phyloP scores from a whole-genome alignment of 2,329 filamentous ascomycete species.

The Xylaria sp. region DNA sequence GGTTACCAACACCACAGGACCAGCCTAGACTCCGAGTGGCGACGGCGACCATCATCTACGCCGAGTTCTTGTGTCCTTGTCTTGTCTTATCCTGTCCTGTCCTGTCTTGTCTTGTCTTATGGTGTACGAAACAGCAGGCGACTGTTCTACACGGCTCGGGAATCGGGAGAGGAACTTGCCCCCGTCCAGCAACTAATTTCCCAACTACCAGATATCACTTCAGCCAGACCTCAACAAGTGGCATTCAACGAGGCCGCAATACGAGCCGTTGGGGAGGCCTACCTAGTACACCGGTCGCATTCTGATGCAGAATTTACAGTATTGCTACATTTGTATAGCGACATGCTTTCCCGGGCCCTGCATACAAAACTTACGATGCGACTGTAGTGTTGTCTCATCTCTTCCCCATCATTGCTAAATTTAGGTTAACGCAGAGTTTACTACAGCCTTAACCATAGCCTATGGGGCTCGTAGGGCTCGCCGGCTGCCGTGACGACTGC shows the following conservation, averaged over 20 bases:
- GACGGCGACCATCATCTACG: not conserved
- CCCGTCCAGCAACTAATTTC: conserved; percentile 5
- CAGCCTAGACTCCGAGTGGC: not conserved
- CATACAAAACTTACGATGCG: conserved; percentile 28
- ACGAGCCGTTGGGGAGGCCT: conserved; percentile 2
- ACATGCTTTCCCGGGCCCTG: conserved; percentile 19
- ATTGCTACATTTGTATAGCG: conserved; percentile 11
- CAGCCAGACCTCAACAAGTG: conserved; percentile 11
- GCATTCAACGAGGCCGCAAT: not conserved
- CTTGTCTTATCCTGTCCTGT: not conserved
- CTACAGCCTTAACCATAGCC: conserved; percentile 33
- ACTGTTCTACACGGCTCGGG: conserved; percentile 1
- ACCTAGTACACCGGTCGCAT: conserved; percentile 21
- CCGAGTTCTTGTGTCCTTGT: not conserved
- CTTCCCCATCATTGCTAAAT: conserved; percentile 20
- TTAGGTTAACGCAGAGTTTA: conserved; percentile 25
- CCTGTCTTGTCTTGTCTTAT: not conserved
- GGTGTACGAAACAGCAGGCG: not conserved
- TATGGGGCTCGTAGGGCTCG: conserved; percentile 32
- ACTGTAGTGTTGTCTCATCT: conserved; percentile 23
- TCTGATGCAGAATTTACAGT: conserved; percentile 12
- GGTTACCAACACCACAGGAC: not conserved
- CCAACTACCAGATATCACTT: not conserved
- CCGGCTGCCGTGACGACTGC: not conserved
- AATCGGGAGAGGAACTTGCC: not conserved